Evolutionary conservation across 192 early-diverging fungal genomes (phyloP), one percentile per base, ranked within the genome.

Genomic region (Umbelopsis vinacea): DNA sequence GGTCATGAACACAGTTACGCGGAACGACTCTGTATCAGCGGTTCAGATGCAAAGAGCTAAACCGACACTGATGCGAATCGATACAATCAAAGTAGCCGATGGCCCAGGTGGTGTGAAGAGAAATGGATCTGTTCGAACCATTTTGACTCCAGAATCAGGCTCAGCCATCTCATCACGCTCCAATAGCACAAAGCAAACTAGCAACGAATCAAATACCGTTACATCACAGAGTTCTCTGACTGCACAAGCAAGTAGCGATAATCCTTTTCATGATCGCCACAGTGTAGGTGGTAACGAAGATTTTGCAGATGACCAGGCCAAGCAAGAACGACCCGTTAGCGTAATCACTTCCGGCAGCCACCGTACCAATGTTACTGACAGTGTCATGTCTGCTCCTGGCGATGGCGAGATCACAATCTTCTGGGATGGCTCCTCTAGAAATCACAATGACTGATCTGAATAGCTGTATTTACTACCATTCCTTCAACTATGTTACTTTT

Each of bases 381-480:
- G 74, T 35, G 43, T 80, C 11, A 67, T 67, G 43, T 76, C 74
- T 52, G 67, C 75, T 4, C 43, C 50, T 8, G 79, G 79, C 21
- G 79, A 80, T 60, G 79, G 79, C 22, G 79, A 82, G 46, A 82
- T 82, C 19, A 79, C 80, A 3, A 75, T 79, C 40, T 72, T 79
- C 38, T 79, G 80, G 74, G 72, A 50, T 37, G 67, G 57, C 26
- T 63, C 57, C 17, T 63, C 57, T 17, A 50, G 48, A 17, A 50
- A 50, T 21, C 15, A 50, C 15, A 12, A 4, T 50, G 48, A 50
- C 6, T 43, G 11, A 43, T 43, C 48, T 50, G 48, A 50, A 21
- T 50, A 50, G 48, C n/a, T 50, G n/a, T 21, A n/a, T 50, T 50
- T 50, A 50, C 15, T 8, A 3, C 48, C 15, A 50, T 19, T 17